A percentile compares a stretch with the other conserved stretches of the same genome.
phyloP scores from a whole-genome alignment of 306 rosid species.

The Vigna radiata region DNA sequence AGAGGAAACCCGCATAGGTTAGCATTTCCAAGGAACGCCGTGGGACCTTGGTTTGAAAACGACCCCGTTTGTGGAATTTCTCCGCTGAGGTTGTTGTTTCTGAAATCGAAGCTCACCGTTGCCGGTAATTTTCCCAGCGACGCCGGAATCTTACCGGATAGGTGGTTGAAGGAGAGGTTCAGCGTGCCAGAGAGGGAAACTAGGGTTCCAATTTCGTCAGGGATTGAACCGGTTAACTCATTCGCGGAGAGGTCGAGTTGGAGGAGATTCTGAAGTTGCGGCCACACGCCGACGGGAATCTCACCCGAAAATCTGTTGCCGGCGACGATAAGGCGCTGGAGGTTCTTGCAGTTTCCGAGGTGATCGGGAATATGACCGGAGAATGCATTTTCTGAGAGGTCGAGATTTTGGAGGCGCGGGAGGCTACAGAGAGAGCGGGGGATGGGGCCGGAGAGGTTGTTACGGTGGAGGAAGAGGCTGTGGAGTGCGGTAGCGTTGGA shows the following conservation, averaged over 20 bases:
- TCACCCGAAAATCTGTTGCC: slow-evolving; percentile 69
- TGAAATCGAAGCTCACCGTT: slow-evolving; percentile 77
- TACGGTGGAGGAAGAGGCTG: slow-evolving; percentile 81
- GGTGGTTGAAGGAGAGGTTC: slow-evolving; percentile 83
- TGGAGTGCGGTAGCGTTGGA: slow-evolving; percentile 93
- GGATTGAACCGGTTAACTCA: slow-evolving; percentile 68
- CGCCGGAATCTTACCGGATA: slow-evolving; percentile 70
- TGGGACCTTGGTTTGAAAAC: slow-evolving; percentile 88
- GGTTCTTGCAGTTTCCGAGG: slow-evolving; percentile 62
- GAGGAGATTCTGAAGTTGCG: slow-evolving; percentile 54
- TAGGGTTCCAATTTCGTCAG: slow-evolving; percentile 64
- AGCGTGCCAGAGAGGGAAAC: slow-evolving; percentile 77
- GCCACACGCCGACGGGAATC: slow-evolving; percentile 74
- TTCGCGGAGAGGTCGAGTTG: slow-evolving; percentile 84
- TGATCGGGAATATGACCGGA: slow-evolving; percentile 61
- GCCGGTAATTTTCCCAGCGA: slow-evolving; percentile 78
- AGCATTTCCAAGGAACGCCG: slow-evolving; percentile 84
- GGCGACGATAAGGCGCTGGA: slow-evolving; percentile 74
- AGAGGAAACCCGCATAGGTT: slow-evolving; percentile 85
- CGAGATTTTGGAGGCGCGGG: slow-evolving; percentile 83
- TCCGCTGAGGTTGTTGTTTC: slow-evolving; percentile 79
- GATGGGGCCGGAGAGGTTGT: slow-evolving; percentile 84
- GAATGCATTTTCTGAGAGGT: slow-evolving; percentile 80
- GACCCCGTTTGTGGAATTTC: slow-evolving; percentile 95
- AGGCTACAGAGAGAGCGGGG: slow-evolving; percentile 72